Evolutionary conservation across 495 filamentous ascomycete genomes (phyloP).

Genomic region (Penicillium salamii): DNA sequence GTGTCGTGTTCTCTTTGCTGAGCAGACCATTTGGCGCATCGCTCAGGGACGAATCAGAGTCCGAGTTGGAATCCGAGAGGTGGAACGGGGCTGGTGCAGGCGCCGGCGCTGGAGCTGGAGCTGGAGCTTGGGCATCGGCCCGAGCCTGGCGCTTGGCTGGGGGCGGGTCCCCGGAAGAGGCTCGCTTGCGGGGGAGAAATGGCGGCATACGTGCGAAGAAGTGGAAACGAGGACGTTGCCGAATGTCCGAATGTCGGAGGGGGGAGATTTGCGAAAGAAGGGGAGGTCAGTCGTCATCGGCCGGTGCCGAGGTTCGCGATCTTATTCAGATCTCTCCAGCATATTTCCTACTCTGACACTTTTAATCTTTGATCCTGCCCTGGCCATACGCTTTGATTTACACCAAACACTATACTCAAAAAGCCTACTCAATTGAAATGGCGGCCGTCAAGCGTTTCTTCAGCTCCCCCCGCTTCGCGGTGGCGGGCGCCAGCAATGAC

Average conservation of each 20-base stretch:
- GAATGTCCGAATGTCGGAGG: slow-evolving; percentile 15
- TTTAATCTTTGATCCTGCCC: neutral
- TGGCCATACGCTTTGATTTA: neutral
- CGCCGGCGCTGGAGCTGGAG: neutral
- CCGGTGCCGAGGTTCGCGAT: slow-evolving; percentile 19
- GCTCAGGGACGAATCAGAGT: slow-evolving; percentile 62
- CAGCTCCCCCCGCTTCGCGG: slow-evolving; percentile 75
- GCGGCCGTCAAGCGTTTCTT: slow-evolving; percentile 75
- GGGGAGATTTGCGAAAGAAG: slow-evolving; percentile 12
- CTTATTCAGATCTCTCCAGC: neutral
- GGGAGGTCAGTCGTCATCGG: slow-evolving; percentile 15
- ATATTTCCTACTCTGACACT: neutral
- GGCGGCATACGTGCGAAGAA: slow-evolving; percentile 45
- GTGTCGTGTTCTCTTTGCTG: slow-evolving; percentile 14
- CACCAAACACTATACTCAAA: neutral
- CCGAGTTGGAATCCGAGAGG: slow-evolving; percentile 35
- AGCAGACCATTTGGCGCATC: slow-evolving; percentile 42
- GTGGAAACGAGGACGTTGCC: neutral
- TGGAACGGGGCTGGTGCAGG: neutral
- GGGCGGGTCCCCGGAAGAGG: slow-evolving; percentile 61
- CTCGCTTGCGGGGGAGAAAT: slow-evolving; percentile 50
- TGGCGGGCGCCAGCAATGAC: slow-evolving; percentile 86
- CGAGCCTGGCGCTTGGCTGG: slow-evolving; percentile 55
- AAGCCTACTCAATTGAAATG: slow-evolving; percentile 28
- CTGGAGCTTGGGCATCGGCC: slow-evolving; percentile 6